Base-by-base conservation (phyloP, 2,329 filamentous ascomycete genomes). In the Cercospora berteroae region DNA sequence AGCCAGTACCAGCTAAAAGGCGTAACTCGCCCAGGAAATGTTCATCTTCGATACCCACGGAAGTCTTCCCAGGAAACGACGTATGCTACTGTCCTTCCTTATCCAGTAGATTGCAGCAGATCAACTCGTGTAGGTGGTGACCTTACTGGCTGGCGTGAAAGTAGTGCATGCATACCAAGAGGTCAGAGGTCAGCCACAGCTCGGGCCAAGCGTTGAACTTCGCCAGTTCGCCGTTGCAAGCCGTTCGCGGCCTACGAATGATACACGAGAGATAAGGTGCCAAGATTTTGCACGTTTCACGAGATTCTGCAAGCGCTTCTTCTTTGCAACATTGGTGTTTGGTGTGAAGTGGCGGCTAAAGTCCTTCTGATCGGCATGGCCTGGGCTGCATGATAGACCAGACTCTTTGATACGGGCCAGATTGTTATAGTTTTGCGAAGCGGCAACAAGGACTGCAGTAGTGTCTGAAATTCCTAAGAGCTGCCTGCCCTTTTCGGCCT, bases 91-190 rank as follows among this genome's bases (percentile, higher is more conserved):
- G 55, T 58, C 55, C 55, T 58, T 58, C 55, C 55, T 33, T 23
- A 33, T 58, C 55, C 31, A 36, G 55, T 58, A 58, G 16, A 58
- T 58, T 58, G 31, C 55, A 58, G 55, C 55, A 58, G 27, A 31
- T 58, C 27, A 29, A 23, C 55, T 31, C 55, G 16, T 36, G 55
- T 58, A 18, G 16, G 16, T 33, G 29, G 13, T 6, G 18, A 23
- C 12, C 55, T 23, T 58, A 58, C 55, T 58, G 55, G 55, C 31
- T 31, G 55, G 31, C 55, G 25, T 23, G 27, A 58, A 58, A 58
- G 55, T 58, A 18, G 27, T 58, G 55, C 20, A 58, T 58, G 55
- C 55, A 58, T 58, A 36, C 55, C 55, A 31, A 58, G 55, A 58
- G 27, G 27, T 58, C 31, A 33, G 29, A 58, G 29, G 18, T 36